Percentiles rank a stretch among this genome's conserved stretches.
Conservation (phyloP, 768 basidiomycete genomes). For the Amanita rubescens region DNA sequence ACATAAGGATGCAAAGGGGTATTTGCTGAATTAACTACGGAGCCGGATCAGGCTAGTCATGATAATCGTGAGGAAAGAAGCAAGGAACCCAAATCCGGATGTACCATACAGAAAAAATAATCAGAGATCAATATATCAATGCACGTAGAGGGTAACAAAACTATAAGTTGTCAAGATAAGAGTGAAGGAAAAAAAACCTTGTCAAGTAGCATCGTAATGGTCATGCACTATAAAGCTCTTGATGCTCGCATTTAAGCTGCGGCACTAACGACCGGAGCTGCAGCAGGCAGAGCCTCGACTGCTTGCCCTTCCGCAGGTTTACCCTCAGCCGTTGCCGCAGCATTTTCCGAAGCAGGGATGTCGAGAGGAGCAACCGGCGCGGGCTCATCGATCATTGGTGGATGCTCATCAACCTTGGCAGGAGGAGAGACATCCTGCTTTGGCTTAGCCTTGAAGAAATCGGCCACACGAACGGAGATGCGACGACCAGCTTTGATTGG, state of each 20-base stretch:
- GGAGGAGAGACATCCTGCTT: constrained; percentile 59
- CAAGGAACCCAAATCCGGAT: constrained; percentile 54
- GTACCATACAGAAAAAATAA: constrained; percentile 35
- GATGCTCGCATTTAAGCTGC: constrained; percentile 52
- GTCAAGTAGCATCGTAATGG: constrained; percentile 28
- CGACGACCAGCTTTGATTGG: constrained; percentile 70
- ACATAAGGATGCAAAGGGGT: constrained; percentile 54
- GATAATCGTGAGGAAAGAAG: constrained; percentile 55
- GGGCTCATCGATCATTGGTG: constrained; percentile 84
- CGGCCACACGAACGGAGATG: constrained; percentile 74
- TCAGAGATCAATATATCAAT: constrained; percentile 14
- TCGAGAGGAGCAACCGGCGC: constrained; percentile 78
- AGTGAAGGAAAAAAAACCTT: constrained; percentile 18
- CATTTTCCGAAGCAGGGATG: constrained; percentile 54
- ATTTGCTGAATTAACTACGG: constrained; percentile 57
- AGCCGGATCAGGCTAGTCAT: constrained; percentile 58
- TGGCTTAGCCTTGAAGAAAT: constrained; percentile 74
- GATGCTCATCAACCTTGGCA: constrained; percentile 83
- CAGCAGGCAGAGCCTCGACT: constrained; percentile 41
- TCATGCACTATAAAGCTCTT: constrained; percentile 36
- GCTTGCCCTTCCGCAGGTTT: constrained; percentile 35
- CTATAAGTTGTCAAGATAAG: constrained; percentile 8
- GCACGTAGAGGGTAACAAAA: constrained; percentile 17
- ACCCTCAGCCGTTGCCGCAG: constrained; percentile 28
- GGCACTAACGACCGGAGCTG: constrained; percentile 66